Conservation (phyloP, 1,139 yeast genomes). For the Kluyveromyces sp. region DNA sequence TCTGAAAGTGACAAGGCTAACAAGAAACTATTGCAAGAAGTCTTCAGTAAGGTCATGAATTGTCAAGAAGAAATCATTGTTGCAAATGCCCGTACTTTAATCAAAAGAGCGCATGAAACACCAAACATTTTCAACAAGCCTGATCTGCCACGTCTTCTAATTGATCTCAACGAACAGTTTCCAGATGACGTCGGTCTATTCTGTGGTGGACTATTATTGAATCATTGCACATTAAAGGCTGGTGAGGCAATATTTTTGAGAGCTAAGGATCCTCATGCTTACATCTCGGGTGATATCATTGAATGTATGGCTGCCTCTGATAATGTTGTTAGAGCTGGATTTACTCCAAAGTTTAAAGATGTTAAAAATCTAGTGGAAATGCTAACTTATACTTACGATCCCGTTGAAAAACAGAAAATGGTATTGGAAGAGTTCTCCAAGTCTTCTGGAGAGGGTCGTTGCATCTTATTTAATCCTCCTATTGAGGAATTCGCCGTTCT, state of each 20-base stretch:
- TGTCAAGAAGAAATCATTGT: slow-evolving; percentile 51
- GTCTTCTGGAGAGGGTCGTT: slow-evolving; percentile 59
- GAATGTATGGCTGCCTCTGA: slow-evolving; percentile 99
- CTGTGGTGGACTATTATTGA: slow-evolving; percentile 88
- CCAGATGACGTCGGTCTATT: slow-evolving; percentile 92
- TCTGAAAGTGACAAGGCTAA: slow-evolving; percentile 46
- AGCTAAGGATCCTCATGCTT: slow-evolving; percentile 98
- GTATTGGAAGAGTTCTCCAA: slow-evolving; percentile 54
- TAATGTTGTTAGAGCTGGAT: slow-evolving; percentile 96
- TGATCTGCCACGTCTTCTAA: slow-evolving; percentile 62
- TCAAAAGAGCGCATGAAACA: slow-evolving; percentile 48
- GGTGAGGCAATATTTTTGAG: slow-evolving; percentile 97
- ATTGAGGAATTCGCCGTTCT: slow-evolving; percentile 92
- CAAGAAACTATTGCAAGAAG: slow-evolving; percentile 59
- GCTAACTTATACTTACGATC: slow-evolving; percentile 84
- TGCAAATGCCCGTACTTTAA: slow-evolving; percentile 52
- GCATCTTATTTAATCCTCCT: slow-evolving; percentile 85
- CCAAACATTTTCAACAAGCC: slow-evolving; percentile 42
- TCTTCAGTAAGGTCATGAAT: slow-evolving; percentile 80
- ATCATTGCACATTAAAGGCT: slow-evolving; percentile 73
- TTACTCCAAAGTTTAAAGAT: slow-evolving; percentile 97
- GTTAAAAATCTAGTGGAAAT: slow-evolving; percentile 80
- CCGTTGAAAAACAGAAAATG: slow-evolving; percentile 92
- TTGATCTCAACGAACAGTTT: slow-evolving; percentile 75
- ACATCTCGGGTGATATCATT: slow-evolving; percentile 91